Percentiles rank a stretch among this genome's conserved stretches.
These are phyloP conservation scores for Raffaelea ambrosiae DNA, from an alignment of 2,329 filamentous ascomycete species.

Conservation along the genomic window DNA sequence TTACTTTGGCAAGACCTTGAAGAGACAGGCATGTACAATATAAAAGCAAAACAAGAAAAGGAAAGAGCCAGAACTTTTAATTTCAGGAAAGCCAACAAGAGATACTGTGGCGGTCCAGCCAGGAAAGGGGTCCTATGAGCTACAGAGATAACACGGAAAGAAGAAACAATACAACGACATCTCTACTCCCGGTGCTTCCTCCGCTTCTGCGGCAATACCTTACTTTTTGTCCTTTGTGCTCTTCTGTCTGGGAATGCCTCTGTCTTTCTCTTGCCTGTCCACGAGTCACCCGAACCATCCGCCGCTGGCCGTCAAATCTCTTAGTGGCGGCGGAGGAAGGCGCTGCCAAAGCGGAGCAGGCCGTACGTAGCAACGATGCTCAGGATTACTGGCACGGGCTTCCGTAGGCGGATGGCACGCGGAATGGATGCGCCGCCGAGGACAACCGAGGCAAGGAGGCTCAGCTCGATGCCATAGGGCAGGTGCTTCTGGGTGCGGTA, in stretches of 20 bases:
- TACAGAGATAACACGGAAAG: too few species aligned
- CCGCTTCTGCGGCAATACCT: not conserved
- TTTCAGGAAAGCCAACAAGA: too few species aligned
- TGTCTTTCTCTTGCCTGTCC: too few species aligned
- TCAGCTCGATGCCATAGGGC: slow-evolving; percentile 78
- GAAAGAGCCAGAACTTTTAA: not conserved
- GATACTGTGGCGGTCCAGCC: too few species aligned
- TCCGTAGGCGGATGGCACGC: slow-evolving; percentile 71
- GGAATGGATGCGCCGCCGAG: slow-evolving; percentile 80
- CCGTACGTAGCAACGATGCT: slow-evolving; percentile 74
- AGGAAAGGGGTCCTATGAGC: too few species aligned
- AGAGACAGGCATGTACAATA: too few species aligned
- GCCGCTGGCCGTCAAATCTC: too few species aligned
- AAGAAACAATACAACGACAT: too few species aligned
- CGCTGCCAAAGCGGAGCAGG: slow-evolving; percentile 69
- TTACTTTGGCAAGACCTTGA: not conserved
- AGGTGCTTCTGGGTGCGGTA: slow-evolving; percentile 68
- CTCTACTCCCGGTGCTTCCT: not conserved
- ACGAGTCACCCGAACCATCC: too few species aligned
- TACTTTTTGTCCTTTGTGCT: not conserved
- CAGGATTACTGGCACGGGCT: slow-evolving; percentile 75
- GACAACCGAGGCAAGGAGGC: slow-evolving; percentile 78
- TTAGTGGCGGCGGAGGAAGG: slow-evolving; percentile 34
- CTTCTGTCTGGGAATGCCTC: too few species aligned
- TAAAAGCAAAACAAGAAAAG: not conserved